Evolutionary conservation across 352 stramenopile species (phyloP).

Genomic region (Phytophthora pluvialis): DNA sequence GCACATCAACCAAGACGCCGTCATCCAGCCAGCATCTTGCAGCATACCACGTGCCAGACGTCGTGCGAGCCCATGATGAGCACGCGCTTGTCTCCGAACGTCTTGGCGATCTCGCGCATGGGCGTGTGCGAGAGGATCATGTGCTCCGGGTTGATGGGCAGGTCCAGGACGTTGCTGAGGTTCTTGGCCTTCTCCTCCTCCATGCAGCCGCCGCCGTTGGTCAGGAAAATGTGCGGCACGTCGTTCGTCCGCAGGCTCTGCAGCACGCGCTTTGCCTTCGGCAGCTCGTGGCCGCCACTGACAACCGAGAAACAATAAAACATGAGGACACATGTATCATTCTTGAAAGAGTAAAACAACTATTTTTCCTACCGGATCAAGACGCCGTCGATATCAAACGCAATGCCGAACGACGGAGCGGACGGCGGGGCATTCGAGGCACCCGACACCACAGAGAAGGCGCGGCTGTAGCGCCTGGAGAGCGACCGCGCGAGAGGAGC

Average conservation of each 20-base stretch:
- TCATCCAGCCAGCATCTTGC: background rate
- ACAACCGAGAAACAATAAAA: conserved; percentile 2
- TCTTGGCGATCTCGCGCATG: conserved; percentile 78
- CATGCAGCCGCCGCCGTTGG: conserved; percentile 89
- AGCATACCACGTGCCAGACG: conserved; percentile 75
- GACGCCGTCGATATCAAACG: conserved; percentile 93
- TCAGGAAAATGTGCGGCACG: conserved; percentile 91
- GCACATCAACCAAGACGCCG: background rate
- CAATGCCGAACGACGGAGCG: conserved; percentile 72
- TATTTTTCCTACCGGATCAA: conserved; percentile 70
- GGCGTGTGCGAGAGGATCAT: conserved; percentile 91
- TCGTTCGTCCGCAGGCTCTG: conserved; percentile 59
- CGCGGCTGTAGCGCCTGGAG: conserved; percentile 5
- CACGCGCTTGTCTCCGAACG: conserved; percentile 79
- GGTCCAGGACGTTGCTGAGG: conserved; percentile 64
- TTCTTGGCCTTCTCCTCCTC: conserved; percentile 85
- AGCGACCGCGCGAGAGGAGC: conserved; percentile 17
- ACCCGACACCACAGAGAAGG: conserved; percentile 14
- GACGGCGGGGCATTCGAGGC: background rate
- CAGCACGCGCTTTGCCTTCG: conserved; percentile 71
- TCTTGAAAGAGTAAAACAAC: background rate
- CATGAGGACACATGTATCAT: conserved; percentile 6
- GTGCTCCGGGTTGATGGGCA: conserved; percentile 72
- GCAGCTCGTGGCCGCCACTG: conserved; percentile 76
- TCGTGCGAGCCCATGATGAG: conserved; percentile 89